Evolutionary conservation across 116 monocot genomes (phyloP).

Genomic region (Cymodocea nodosa): DNA sequence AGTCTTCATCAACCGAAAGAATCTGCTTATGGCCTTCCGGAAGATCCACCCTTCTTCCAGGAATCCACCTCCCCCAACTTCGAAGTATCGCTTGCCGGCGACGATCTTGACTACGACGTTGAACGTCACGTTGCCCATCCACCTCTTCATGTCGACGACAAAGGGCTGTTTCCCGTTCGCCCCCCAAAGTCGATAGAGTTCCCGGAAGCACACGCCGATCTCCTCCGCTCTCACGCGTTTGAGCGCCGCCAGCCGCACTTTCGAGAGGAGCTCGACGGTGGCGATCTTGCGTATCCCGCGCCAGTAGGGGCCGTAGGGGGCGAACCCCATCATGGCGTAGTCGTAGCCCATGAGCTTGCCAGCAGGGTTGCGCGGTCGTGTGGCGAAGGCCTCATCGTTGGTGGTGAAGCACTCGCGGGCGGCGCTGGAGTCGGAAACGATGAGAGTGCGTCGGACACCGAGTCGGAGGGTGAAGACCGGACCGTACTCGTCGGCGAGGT

Average conservation of each 20-base stretch:
- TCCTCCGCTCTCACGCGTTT: constrained; percentile 8
- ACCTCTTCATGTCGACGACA: constrained; percentile 24
- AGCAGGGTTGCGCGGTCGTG: constrained; percentile 12
- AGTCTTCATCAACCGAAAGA: constrained; percentile 6
- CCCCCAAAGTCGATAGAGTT: constrained; percentile 4
- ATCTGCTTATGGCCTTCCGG: constrained; percentile 9
- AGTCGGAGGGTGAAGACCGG: constrained; percentile 21
- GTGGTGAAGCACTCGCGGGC: constrained; percentile 20
- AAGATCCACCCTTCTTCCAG: constrained; percentile 22
- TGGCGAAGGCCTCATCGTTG: constrained; percentile 19
- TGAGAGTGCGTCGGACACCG: constrained; percentile 11
- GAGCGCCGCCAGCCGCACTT: constrained; percentile 9
- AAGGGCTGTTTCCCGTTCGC: background rate
- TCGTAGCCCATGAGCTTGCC: constrained; percentile 17
- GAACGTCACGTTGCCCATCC: constrained; percentile 16
- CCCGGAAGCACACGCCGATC: constrained; percentile 3
- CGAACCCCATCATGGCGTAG: constrained; percentile 20
- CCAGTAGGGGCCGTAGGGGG: constrained; percentile 29
- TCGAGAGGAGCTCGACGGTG: constrained; percentile 23
- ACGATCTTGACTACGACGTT: constrained; percentile 23
- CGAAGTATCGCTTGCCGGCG: constrained; percentile 19
- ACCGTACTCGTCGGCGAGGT: constrained; percentile 18
- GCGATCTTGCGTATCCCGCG: constrained; percentile 18
- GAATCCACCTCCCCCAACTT: constrained; percentile 3
- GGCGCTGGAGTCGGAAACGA: constrained; percentile 10